Base-by-base conservation (phyloP, 345 rosid genomes). In the Gossypium arboreum region DNA sequence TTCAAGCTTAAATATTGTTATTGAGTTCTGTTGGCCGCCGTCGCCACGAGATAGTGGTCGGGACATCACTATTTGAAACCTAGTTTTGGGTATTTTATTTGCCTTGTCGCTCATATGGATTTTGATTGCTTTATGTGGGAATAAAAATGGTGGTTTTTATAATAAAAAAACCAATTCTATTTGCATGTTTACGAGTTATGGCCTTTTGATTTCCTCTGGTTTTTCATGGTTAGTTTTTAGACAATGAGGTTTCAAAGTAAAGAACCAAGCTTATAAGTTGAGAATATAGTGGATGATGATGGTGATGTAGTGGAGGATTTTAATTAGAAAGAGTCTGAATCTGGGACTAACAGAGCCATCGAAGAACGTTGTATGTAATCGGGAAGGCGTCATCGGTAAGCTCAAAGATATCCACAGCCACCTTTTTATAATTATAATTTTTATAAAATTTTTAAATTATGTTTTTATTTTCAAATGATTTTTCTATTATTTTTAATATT, bases 291-390 rank as follows among this genome's bases (percentile, higher is more conserved):
- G n/a, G 88, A 81, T 41, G 88, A 82, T 71, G 88, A 81, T 41
- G 86, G 7, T 34, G 41, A 34, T 34, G 41, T 34, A 5, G 6
- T 82, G 75, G 78, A 79, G 75, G 85, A 84, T 82, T 62, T 78
- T 24, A 63, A 74, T 51, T 88, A 64, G 1, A 83, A 81, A 73
- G 85, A 83, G 54, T 83, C 85, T 18, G 90, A 86, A 71, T 79
- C 82, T 0, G 92, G 83, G 9, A 83, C 90, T 0, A 94, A 88
- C 85, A 0, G 87, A 85, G 79, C 95, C 98, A 8, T 78, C 90
- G 1, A 81, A 87, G 72, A 80, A 81, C 39, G 85, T 97, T 13
- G n/a, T 91, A 60, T 86, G 67, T 79, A 84, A 91, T 62, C 83
- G 86, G 73, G 94, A 86, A 15, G 97, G 90, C 3, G 81, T 92